phyloP scores from a whole-genome alignment of 352 stramenopile genomes.

The Phytopythium aichiense region DNA sequence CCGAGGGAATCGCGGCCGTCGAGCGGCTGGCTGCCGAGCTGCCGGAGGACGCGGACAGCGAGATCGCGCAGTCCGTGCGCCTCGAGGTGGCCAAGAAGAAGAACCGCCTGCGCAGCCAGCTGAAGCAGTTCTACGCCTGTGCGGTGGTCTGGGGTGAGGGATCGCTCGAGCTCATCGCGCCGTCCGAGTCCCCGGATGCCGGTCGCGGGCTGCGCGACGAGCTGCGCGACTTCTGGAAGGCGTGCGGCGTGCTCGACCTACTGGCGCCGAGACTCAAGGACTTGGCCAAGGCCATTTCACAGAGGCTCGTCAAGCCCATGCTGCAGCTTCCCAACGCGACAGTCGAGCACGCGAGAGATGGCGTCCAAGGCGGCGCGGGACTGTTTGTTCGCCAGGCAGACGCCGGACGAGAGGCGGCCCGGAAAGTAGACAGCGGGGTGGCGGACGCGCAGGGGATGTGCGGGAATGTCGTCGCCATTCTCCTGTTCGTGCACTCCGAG shows the following conservation, averaged over 20 bases:
- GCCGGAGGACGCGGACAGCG: conserved; percentile 10
- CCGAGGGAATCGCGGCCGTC: conserved; percentile 30
- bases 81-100: conserved; percentile 53
- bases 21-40: conserved; percentile 34
- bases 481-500: conserved; percentile 52
- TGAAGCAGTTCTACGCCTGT: conserved; percentile 42
- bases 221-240: conserved; percentile 47
- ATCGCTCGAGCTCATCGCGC: conserved; percentile 24
- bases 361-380: conserved; percentile 19
- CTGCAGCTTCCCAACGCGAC: conserved; percentile 19
- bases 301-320: conserved; percentile 51
- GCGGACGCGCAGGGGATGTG: conserved; percentile 30
- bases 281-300: conserved; percentile 42
- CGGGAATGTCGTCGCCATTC: conserved; percentile 35
- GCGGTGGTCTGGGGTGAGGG: conserved; percentile 38
- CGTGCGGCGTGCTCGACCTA: conserved; percentile 44
- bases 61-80: conserved; percentile 38
- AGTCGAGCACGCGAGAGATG: conserved; percentile 14
- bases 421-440: conserved; percentile 17
- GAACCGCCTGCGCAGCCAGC: conserved; percentile 38
- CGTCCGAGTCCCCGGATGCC: neutral
- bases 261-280: conserved; percentile 44
- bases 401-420: neutral
- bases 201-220: conserved; percentile 9
- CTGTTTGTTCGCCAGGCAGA: neutral